Conservation (phyloP, 768 basidiomycete genomes). For the Plicaturopsis crispa region DNA sequence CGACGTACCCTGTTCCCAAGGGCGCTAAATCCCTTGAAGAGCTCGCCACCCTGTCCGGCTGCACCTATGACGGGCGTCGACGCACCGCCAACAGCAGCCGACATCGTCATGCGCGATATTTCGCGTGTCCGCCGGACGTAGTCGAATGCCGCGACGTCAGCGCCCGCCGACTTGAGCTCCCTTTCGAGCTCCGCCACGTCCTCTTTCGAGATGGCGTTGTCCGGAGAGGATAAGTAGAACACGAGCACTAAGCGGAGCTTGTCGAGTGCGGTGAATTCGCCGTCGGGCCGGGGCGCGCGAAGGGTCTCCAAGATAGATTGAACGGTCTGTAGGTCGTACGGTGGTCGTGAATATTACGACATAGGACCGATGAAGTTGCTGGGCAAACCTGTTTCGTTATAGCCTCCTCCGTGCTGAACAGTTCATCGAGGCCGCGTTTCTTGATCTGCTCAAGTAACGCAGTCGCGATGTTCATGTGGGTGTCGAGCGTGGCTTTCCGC, state of each 20-base stretch:
- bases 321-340: slow-evolving; percentile 44
- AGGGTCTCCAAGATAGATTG: slow-evolving; percentile 80
- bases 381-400: slow-evolving; percentile 70
- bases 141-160: slow-evolving; percentile 77
- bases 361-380: no score
- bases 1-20: slow-evolving; percentile 75
- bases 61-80: slow-evolving; percentile 62
- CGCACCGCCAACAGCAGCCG: slow-evolving; percentile 47
- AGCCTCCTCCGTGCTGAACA: slow-evolving; percentile 95
- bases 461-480: slow-evolving; percentile 99
- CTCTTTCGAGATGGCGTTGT: slow-evolving; percentile 77
- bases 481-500: slow-evolving; percentile 92
- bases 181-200: slow-evolving; percentile 84
- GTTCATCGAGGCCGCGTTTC: slow-evolving; percentile 86
- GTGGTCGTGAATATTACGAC: slow-evolving; percentile 1
- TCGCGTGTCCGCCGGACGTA: slow-evolving; percentile 90
- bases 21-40: slow-evolving; percentile 91
- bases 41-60: slow-evolving; percentile 70
- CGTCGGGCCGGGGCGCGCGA: slow-evolving; percentile 61
- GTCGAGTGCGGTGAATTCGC: slow-evolving; percentile 65
- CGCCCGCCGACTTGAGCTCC: slow-evolving; percentile 77
- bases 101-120: slow-evolving; percentile 85
- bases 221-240: slow-evolving; percentile 85
- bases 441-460: slow-evolving; percentile 94
- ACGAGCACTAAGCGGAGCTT: slow-evolving; percentile 93